Evolutionary conservation across 768 basidiomycete species (phyloP).

Genomic region (Amanita polypyramis): DNA sequence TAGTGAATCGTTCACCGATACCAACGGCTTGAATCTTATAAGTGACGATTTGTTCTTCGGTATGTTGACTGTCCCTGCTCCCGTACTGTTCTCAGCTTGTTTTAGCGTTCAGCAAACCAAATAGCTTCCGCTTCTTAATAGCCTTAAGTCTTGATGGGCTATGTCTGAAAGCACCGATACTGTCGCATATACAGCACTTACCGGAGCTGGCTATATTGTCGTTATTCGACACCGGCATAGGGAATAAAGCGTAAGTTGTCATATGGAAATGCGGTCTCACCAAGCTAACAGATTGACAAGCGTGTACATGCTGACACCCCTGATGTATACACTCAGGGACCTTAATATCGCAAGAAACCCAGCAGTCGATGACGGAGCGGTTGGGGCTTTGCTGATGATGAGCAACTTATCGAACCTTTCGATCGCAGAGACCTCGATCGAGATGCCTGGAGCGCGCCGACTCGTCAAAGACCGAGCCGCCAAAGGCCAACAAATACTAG

Average conservation of each 20-base stretch:
- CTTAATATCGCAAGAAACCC: constrained; percentile 45
- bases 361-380: constrained; percentile 42
- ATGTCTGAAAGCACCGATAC: constrained; percentile 33
- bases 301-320: constrained; percentile 44
- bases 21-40: constrained; percentile 40
- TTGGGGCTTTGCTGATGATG: constrained; percentile 43
- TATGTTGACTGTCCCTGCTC: constrained; percentile 14
- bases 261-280: background rate
- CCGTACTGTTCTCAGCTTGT: constrained; percentile 8
- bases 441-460: constrained; percentile 45
- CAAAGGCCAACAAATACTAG: constrained; percentile 12
- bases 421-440: constrained; percentile 41
- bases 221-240: constrained; percentile 20
- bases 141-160: constrained; percentile 41
- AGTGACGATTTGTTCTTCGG: constrained; percentile 32
- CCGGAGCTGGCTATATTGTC: constrained; percentile 36
- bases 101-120: constrained; percentile 38
- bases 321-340: constrained; percentile 40
- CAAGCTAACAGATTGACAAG: constrained; percentile 21
- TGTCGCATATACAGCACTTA: constrained; percentile 43
- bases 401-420: constrained; percentile 37
- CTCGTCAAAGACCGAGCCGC: constrained; percentile 14
- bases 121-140: constrained; percentile 38
- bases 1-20: constrained; percentile 33
- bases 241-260: constrained; percentile 43